These are phyloP conservation scores for Exophiala calicioides DNA, from an alignment of 2,329 filamentous ascomycete genomes.

Conservation along the genomic window DNA sequence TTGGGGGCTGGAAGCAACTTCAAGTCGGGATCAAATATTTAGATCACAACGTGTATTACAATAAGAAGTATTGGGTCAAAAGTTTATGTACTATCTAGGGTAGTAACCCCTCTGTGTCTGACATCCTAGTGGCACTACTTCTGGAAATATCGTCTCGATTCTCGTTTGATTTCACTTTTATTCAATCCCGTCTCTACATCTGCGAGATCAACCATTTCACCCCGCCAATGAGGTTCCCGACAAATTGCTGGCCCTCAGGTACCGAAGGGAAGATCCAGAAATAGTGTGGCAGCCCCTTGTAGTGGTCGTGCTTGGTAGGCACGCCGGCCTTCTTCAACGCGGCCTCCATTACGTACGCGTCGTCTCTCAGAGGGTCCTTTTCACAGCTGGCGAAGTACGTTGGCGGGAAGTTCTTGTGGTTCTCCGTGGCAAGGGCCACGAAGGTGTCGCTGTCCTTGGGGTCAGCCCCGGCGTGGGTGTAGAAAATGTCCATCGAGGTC, in stretches of 20 bases:
- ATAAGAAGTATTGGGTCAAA: too few relatives aligned
- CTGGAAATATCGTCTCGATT: too few relatives aligned
- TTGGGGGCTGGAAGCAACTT: too few relatives aligned
- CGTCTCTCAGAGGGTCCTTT: constrained; percentile 28
- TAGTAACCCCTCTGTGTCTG: too few relatives aligned
- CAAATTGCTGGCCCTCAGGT: constrained; percentile 26
- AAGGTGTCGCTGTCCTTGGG: constrained; percentile 25
- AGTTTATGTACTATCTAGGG: too few relatives aligned
- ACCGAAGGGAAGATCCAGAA: constrained; percentile 32
- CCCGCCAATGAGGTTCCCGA: constrained; percentile 26
- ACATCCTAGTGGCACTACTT: too few relatives aligned
- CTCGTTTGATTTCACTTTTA: too few relatives aligned
- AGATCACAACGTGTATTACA: too few relatives aligned
- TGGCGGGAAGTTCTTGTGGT: constrained; percentile 31
- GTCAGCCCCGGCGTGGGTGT: constrained; percentile 21
- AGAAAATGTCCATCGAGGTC: constrained; percentile 25
- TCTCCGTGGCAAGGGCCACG: constrained; percentile 26
- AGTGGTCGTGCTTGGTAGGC: constrained; percentile 28
- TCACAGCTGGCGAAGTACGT: constrained; percentile 29
- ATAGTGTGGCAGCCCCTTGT: constrained; percentile 29
- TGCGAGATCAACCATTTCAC: constrained; percentile 29
- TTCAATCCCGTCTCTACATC: constrained; percentile 10
- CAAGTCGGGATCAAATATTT: too few relatives aligned
- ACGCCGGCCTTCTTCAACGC: constrained; percentile 30
- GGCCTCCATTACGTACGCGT: constrained; percentile 30